A percentile compares a stretch with the other conserved stretches of the same genome.
These are phyloP conservation scores for Aspergillus taichungensis DNA, from an alignment of 495 filamentous ascomycete genomes.

Conservation along the genomic window DNA sequence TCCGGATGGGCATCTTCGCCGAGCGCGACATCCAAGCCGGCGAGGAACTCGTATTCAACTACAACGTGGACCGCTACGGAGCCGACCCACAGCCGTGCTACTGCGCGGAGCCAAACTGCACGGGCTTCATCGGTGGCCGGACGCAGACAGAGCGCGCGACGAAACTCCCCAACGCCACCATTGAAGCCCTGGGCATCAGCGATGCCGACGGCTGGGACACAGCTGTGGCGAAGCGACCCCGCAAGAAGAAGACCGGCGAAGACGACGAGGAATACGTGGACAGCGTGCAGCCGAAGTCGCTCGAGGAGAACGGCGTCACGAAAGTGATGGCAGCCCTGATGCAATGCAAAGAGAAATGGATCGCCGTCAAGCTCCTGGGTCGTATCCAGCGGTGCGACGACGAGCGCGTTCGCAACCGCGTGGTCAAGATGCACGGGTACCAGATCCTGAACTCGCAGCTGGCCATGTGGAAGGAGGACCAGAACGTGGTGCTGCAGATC, in stretches of 20 bases:
- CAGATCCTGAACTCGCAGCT: conserved; percentile 84
- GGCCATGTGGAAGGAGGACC: conserved; percentile 74
- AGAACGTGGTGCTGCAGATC: conserved; percentile 80
- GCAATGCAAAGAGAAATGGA: conserved; percentile 99
- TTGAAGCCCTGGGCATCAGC: conserved; percentile 94
- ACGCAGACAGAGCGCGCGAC: conserved; percentile 95
- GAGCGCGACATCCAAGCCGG: conserved; percentile 76
- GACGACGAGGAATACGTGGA: conserved; percentile 96
- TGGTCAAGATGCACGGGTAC: conserved; percentile 95
- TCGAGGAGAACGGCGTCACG: conserved; percentile 83
- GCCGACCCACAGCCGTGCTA: conserved; percentile 95
- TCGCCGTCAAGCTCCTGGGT: conserved; percentile 85
- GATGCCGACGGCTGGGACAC: conserved; percentile 89
- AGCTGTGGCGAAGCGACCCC: conserved; percentile 74
- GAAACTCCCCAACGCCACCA: conserved; percentile 80
- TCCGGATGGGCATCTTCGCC: conserved; percentile 99
- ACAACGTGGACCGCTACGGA: conserved; percentile 98
- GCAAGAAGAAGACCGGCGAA: conserved; percentile 89
- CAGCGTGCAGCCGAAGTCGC: conserved; percentile 70
- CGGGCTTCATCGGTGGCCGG: conserved; percentile 92
- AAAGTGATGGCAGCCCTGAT: conserved; percentile 98
- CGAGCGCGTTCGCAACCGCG: conserved; percentile 76
- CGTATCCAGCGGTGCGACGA: conserved; percentile 88
- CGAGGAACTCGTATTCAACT: conserved; percentile 99
- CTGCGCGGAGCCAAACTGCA: conserved; percentile 90